phyloP scores from a whole-genome alignment of 2,329 filamentous ascomycete genomes.

The Hypomyces rosellus region DNA sequence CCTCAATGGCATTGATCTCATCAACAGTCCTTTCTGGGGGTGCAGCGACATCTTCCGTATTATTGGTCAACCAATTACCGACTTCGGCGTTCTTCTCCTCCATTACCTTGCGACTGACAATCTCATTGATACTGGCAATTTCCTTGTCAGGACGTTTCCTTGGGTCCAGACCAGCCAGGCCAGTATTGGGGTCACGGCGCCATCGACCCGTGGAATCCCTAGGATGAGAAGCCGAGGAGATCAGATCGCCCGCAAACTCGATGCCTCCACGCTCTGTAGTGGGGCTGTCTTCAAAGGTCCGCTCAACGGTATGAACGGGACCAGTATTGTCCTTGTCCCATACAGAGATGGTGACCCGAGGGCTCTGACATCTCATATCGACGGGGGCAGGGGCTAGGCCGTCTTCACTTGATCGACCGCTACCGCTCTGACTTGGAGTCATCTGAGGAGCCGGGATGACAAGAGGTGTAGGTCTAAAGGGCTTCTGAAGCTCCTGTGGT shows the following conservation, averaged over 20 bases:
- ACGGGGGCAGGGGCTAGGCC: slow-evolving; percentile 32
- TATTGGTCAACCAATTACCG: slow-evolving; percentile 41
- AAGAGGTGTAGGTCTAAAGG: slow-evolving; percentile 29
- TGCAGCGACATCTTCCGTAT: slow-evolving; percentile 22
- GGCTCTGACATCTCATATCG: slow-evolving; percentile 43
- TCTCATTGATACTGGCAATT: slow-evolving; percentile 44
- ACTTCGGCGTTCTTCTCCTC: slow-evolving; percentile 45
- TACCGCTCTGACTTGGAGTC: slow-evolving; percentile 45
- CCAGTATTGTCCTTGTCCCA: slow-evolving; percentile 41
- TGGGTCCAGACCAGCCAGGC: slow-evolving; percentile 43
- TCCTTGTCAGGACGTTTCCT: slow-evolving; percentile 37
- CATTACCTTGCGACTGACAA: slow-evolving; percentile 33
- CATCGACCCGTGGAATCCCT: slow-evolving; percentile 38
- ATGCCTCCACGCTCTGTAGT: slow-evolving; percentile 29
- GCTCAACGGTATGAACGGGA: slow-evolving; percentile 34
- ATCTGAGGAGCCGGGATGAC: slow-evolving; percentile 30
- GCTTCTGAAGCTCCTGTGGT: slow-evolving; percentile 36
- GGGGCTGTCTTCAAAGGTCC: slow-evolving; percentile 32
- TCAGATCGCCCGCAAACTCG: slow-evolving; percentile 35
- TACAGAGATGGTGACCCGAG: slow-evolving; percentile 50
- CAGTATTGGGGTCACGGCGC: slow-evolving; percentile 32
- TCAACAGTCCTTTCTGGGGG: slow-evolving; percentile 22
- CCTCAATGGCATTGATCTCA: slow-evolving; percentile 18
- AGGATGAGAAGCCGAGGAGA: slow-evolving; percentile 21
- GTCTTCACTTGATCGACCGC: slow-evolving; percentile 46